A percentile compares a stretch with the other conserved stretches of the same genome.
Conservation (phyloP, 257 asterid species). For the Henckelia pumila region DNA sequence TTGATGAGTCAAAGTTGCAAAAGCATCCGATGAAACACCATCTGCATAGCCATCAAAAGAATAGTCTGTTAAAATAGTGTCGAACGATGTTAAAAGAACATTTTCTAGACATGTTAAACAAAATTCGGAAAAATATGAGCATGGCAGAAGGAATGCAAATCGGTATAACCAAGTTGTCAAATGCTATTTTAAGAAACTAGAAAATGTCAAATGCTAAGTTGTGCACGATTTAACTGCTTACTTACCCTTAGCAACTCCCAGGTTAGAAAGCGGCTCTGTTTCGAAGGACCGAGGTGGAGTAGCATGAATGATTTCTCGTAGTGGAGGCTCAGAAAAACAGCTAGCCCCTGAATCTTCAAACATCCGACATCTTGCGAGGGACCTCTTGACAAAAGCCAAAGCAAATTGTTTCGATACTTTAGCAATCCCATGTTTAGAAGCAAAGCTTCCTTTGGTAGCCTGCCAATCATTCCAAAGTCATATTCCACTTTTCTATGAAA, state of each 20-base stretch:
- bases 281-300: constrained; percentile 67
- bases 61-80: constrained; percentile 20
- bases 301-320: constrained; percentile 68
- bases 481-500: constrained; percentile 10
- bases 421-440: constrained; percentile 73
- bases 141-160: neutral
- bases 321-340: constrained; percentile 75
- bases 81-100: neutral
- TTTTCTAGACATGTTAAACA: constrained; percentile 1
- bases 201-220: neutral
- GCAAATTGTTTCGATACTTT: constrained; percentile 81
- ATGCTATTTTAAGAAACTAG: neutral
- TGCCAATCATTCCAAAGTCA: constrained; percentile 42
- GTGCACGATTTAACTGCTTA: constrained; percentile 20
- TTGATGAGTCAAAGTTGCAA: constrained; percentile 39
- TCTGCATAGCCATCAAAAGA: constrained; percentile 34
- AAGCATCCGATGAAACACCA: constrained; percentile 33
- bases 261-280: constrained; percentile 45
- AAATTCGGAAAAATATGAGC: neutral
- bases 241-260: constrained; percentile 40
- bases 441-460: constrained; percentile 85
- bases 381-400: constrained; percentile 70
- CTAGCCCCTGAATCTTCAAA: constrained; percentile 70
- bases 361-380: constrained; percentile 68
- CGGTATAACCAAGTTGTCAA: no score